Percentiles rank a stretch among this genome's conserved stretches.
Conservation (phyloP, 768 basidiomycete genomes). For the Imleria badia region DNA sequence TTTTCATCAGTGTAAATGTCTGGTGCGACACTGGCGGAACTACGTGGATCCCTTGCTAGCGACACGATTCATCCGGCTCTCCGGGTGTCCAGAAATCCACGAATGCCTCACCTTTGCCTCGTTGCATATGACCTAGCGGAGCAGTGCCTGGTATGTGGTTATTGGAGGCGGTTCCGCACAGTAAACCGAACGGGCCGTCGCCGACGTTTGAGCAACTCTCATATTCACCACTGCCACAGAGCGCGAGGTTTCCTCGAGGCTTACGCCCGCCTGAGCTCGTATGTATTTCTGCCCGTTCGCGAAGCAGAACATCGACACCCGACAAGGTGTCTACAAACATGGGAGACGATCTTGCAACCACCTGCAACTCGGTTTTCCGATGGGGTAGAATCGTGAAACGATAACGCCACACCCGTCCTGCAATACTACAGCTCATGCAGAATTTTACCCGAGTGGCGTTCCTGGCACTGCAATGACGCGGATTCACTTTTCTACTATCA, state of each 20-base stretch:
- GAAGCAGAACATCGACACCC: background rate
- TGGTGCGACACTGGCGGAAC: background rate
- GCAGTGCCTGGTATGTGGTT: conserved; percentile 9
- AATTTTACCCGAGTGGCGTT: conserved; percentile 6
- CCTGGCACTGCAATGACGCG: conserved; percentile 24
- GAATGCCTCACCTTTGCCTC: conserved; percentile 24
- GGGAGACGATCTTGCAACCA: background rate
- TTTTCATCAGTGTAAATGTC: background rate
- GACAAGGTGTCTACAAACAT: conserved; percentile 5
- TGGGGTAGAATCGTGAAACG: background rate
- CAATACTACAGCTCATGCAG: conserved; percentile 14
- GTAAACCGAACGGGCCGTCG: background rate
- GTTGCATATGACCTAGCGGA: conserved; percentile 8
- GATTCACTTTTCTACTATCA: conserved; percentile 11
- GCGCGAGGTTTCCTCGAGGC: conserved; percentile 30
- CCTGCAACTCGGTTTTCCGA: background rate
- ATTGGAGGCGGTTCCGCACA: conserved; percentile 11
- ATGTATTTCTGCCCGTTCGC: background rate
- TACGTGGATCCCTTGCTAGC: background rate
- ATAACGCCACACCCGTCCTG: background rate
- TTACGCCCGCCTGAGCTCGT: background rate
- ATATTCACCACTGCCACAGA: conserved; percentile 22
- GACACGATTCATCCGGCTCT: background rate
- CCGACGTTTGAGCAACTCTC: conserved; percentile 4
- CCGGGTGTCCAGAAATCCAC: conserved; percentile 3